These are phyloP conservation scores for Avena atlantica DNA, from an alignment of 176 grass and related monocot species.

Conservation along the genomic window DNA sequence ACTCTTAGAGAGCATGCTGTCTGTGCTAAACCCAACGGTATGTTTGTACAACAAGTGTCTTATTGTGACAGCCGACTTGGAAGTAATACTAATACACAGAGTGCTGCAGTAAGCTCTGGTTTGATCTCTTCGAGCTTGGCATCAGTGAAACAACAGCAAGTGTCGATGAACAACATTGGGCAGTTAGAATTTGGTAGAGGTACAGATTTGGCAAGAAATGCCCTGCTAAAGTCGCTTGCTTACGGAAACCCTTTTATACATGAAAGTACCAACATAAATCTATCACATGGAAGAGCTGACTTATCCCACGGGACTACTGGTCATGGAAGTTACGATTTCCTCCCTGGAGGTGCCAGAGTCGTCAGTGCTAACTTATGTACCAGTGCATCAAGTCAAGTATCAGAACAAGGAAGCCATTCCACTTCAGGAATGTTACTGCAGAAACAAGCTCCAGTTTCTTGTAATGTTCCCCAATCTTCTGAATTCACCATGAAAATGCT, in stretches of 20 bases:
- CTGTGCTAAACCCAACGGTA: conserved; percentile 41
- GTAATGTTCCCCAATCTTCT: conserved; percentile 45
- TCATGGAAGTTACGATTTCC: conserved; percentile 44
- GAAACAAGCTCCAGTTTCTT: conserved; percentile 37
- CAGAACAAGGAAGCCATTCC: conserved; percentile 46
- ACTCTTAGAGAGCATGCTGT: conserved; percentile 40
- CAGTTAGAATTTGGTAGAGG: conserved; percentile 42
- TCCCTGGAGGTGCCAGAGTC: conserved; percentile 38
- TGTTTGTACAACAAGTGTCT: conserved; percentile 32
- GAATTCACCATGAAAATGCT: conserved; percentile 42
- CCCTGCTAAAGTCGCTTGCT: conserved; percentile 45
- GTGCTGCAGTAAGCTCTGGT: conserved; percentile 45
- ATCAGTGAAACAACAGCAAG: conserved; percentile 48
- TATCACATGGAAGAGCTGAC: conserved; percentile 38
- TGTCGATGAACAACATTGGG: conserved; percentile 45
- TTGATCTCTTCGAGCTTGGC: conserved; percentile 48
- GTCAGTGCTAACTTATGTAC: conserved; percentile 40
- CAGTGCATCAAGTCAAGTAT: conserved; percentile 42
- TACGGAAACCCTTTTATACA: conserved; percentile 31
- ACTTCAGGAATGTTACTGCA: conserved; percentile 48
- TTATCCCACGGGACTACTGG: conserved; percentile 26
- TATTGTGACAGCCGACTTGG: conserved; percentile 29
- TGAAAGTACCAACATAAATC: conserved; percentile 41
- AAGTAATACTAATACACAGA: conserved; percentile 45
- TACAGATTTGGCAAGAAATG: conserved; percentile 37